Conservation (phyloP, 2,329 filamentous ascomycete genomes). For the Aureobasidium sp. region DNA sequence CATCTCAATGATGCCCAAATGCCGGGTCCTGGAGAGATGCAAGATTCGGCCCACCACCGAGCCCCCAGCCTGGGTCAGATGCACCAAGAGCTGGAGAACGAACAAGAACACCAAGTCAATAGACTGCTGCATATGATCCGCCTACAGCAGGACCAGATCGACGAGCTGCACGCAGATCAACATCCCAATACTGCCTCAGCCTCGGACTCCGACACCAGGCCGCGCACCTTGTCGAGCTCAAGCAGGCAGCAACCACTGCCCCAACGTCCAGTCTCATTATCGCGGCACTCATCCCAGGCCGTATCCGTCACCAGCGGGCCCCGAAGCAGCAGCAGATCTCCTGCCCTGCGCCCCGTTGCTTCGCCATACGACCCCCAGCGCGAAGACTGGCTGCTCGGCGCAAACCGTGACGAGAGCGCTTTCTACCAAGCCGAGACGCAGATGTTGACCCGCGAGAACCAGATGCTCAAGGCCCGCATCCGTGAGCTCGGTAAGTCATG, state of each 20-base stretch:
- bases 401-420: conserved; percentile 60
- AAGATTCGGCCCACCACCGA: conserved; percentile 51
- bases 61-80: conserved; percentile 68
- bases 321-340: conserved; percentile 36
- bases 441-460: conserved; percentile 70
- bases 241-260: conserved; percentile 10
- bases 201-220: not conserved
- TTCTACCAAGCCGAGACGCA: conserved; percentile 81
- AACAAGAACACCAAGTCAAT: conserved; percentile 75
- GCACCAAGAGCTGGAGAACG: conserved; percentile 71
- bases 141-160: conserved; percentile 64
- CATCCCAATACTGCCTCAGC: conserved; percentile 32
- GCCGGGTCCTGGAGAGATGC: conserved; percentile 62
- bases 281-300: conserved; percentile 38
- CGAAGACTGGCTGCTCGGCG: conserved; percentile 56
- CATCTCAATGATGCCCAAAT: conserved; percentile 64
- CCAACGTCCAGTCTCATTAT: conserved; percentile 30
- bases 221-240: conserved; percentile 28
- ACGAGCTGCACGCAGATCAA: conserved; percentile 44
- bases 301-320: conserved; percentile 24
- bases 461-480: conserved; percentile 71
- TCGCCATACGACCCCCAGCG: conserved; percentile 38
- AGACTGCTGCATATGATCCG: conserved; percentile 71
- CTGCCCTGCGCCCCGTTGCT: conserved; percentile 48
- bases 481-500: conserved; percentile 57